Conservation (phyloP, 306 rosid species). For the Adenanthera pavonina region DNA sequence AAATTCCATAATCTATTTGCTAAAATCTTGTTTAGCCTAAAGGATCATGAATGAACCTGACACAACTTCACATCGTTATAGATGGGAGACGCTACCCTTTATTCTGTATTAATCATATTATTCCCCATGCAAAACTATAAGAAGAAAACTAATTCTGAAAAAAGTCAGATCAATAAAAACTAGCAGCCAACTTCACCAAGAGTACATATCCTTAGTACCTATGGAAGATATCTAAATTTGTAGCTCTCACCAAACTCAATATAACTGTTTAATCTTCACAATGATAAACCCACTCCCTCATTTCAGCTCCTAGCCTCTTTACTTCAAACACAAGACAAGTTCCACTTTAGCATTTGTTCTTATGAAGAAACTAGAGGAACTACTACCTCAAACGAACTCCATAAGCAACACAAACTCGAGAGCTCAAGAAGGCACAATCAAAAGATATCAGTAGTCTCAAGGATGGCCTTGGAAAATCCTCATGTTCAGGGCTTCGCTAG, state of each 20-base stretch:
- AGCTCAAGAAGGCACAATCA: slow-evolving; percentile 47
- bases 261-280: slow-evolving; percentile 34
- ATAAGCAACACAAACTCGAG: slow-evolving; percentile 47
- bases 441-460: slow-evolving; percentile 49
- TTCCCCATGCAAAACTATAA: not conserved
- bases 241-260: slow-evolving; percentile 32
- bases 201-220: slow-evolving; percentile 20
- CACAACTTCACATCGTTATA: slow-evolving; percentile 16
- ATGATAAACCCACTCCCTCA: slow-evolving; percentile 32
- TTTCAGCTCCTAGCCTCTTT: slow-evolving; percentile 39
- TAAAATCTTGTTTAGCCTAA: not conserved
- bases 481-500: slow-evolving; percentile 37
- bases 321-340: slow-evolving; percentile 36
- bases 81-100: not conserved
- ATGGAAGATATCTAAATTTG: slow-evolving; percentile 34
- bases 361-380: slow-evolving; percentile 42
- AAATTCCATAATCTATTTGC: not conserved
- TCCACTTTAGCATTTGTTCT: slow-evolving; percentile 41
- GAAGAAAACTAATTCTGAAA: not conserved
- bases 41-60: not conserved
- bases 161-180: not conserved
- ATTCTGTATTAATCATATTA: not conserved
- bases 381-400: slow-evolving; percentile 49
- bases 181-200: slow-evolving; percentile 19
- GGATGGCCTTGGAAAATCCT: slow-evolving; percentile 50